Evolutionary conservation across 2,329 filamentous ascomycete genomes (phyloP).

Genomic region (Aureobasidium vineae): DNA sequence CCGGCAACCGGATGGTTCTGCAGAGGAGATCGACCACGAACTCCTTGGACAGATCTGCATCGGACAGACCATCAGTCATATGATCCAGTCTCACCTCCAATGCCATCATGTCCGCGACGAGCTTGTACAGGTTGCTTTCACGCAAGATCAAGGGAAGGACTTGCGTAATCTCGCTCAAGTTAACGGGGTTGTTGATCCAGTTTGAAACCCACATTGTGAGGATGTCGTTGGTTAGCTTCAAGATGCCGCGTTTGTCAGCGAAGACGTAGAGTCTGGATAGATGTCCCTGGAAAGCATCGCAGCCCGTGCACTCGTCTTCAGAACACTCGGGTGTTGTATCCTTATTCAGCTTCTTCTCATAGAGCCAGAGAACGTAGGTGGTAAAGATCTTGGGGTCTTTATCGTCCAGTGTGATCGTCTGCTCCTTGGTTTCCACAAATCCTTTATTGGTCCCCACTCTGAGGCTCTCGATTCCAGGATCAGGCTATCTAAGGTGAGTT

Average conservation of each 20-base stretch:
- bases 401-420: neutral
- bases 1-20: fast-evolving
- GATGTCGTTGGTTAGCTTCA: neutral
- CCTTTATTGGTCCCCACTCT: neutral
- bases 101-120: neutral
- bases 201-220: neutral
- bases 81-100: neutral
- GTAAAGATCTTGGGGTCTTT: neutral
- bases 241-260: neutral
- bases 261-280: neutral
- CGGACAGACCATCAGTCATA: neutral
- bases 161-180: neutral
- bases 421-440: neutral
- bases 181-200: neutral
- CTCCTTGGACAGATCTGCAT: neutral
- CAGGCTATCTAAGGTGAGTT: neutral
- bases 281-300: neutral
- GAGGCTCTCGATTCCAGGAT: neutral
- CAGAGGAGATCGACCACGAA: neutral
- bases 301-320: no score
- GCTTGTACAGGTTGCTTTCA: neutral
- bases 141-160: neutral
- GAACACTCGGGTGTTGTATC: neutral
- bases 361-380: neutral
- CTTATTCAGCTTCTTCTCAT: neutral